Evolutionary conservation across 768 basidiomycete species (phyloP).

Genomic region (Calocybe gangraenosa): DNA sequence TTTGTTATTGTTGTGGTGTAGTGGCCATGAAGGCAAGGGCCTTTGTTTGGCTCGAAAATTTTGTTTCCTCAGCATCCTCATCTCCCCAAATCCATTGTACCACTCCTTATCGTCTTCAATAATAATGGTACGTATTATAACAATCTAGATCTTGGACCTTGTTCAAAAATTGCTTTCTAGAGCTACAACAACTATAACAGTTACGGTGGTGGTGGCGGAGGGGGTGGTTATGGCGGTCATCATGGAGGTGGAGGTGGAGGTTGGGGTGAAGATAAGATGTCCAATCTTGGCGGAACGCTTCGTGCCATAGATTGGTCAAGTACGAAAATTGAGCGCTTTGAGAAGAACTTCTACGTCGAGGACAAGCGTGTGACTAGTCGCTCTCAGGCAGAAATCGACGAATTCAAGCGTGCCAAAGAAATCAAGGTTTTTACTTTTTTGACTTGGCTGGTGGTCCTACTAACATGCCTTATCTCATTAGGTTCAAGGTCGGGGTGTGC

Average conservation of each 20-base stretch:
- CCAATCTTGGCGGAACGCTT: slow-evolving; percentile 76
- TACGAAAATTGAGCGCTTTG: slow-evolving; percentile 76
- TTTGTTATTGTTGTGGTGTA: slow-evolving; percentile 21
- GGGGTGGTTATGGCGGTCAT: slow-evolving; percentile 39
- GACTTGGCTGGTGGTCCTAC: slow-evolving; percentile 1
- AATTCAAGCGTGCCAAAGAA: slow-evolving; percentile 78
- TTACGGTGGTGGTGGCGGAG: slow-evolving; percentile 34
- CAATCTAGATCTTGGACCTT: background rate
- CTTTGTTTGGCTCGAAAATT: slow-evolving; percentile 20
- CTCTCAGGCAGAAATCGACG: slow-evolving; percentile 82
- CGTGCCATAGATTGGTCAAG: slow-evolving; percentile 81
- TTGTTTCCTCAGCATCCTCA: slow-evolving; percentile 12
- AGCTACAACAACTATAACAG: slow-evolving; percentile 41
- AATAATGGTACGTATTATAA: slow-evolving; percentile 24
- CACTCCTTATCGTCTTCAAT: slow-evolving; percentile 11
- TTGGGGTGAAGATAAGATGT: slow-evolving; percentile 67
- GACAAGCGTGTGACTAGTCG: slow-evolving; percentile 78
- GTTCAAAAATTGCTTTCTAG: slow-evolving; percentile 19
- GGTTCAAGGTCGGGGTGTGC: slow-evolving; percentile 86
- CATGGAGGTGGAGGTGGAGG: slow-evolving; percentile 54
- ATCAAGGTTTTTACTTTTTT: slow-evolving; percentile 60
- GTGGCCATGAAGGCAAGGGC: too few relatives aligned
- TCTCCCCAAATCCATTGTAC: slow-evolving; percentile 16
- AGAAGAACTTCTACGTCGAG: slow-evolving; percentile 97
- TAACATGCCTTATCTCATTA: slow-evolving; percentile 22